Conservation (phyloP, 495 filamentous ascomycete genomes). For the Neurospora tetraspora region DNA sequence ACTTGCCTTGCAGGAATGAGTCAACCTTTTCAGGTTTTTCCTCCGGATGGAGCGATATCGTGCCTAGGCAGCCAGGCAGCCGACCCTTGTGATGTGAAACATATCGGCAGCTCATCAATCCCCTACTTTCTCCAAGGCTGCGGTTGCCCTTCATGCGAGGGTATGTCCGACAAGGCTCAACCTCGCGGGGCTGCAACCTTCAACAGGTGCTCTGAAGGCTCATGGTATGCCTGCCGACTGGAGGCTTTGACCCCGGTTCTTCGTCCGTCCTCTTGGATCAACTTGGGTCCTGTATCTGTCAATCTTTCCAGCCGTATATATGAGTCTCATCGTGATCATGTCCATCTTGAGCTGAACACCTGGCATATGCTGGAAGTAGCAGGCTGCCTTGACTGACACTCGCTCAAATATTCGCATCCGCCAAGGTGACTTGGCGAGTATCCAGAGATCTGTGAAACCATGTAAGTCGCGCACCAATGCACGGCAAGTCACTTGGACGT, state of each 20-base stretch:
- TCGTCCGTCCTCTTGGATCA: neutral
- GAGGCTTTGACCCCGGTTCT: neutral
- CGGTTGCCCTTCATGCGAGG: neutral
- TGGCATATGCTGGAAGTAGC: neutral
- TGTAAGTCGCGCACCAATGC: neutral
- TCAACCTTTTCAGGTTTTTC: neutral
- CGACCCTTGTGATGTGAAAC: slow-evolving; percentile 2
- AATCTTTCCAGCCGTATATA: neutral
- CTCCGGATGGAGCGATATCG: neutral
- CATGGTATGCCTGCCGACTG: neutral
- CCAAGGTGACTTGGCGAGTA: neutral
- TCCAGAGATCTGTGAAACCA: neutral
- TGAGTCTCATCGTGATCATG: neutral
- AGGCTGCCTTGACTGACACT: neutral
- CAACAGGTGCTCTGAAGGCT: neutral
- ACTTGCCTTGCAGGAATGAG: neutral
- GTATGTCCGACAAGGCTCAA: neutral
- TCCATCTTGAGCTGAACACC: neutral
- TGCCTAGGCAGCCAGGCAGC: neutral
- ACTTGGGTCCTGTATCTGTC: neutral
- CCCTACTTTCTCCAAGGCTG: neutral
- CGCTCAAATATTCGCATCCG: neutral
- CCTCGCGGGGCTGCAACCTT: neutral
- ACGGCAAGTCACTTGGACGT: neutral
- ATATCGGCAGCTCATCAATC: slow-evolving; percentile 2